Evolutionary conservation across 75 land plant species (phyloP).

Genomic region (Azolla pinnata): DNA sequence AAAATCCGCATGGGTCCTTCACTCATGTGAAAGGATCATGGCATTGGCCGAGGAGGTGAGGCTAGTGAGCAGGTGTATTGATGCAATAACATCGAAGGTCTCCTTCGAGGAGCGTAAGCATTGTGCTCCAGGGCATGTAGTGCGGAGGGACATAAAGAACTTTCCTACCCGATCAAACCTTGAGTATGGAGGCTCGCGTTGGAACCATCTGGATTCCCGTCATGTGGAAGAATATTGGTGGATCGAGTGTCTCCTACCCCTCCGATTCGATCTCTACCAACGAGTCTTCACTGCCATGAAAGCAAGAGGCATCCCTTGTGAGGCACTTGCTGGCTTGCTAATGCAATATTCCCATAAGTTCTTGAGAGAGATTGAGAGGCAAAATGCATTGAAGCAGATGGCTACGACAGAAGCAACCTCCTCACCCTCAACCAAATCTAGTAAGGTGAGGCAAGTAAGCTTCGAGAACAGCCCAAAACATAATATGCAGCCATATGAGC

Average conservation of each 20-base stretch:
- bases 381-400: slow-evolving; percentile 27
- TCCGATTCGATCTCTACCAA: slow-evolving; percentile 49
- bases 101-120: slow-evolving; percentile 52
- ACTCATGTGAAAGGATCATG: slow-evolving; percentile 56
- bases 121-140: slow-evolving; percentile 20
- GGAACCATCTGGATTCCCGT: no score
- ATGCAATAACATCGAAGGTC: slow-evolving; percentile 57
- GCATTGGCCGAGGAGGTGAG: slow-evolving; percentile 72
- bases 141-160: slow-evolving; percentile 8
- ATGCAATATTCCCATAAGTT: slow-evolving; percentile 54
- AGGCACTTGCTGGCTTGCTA: slow-evolving; percentile 64
- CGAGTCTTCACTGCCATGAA: slow-evolving; percentile 61
- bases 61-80: slow-evolving; percentile 56
- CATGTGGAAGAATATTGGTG: no score
- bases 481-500: slow-evolving; percentile 52
- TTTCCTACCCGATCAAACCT: slow-evolving; percentile 7
- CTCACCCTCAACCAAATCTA: neutral
- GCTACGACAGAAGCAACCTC: slow-evolving; percentile 8
- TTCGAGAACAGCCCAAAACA: neutral
- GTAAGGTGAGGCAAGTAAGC: slow-evolving; percentile 23
- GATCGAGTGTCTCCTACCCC: slow-evolving; percentile 62
- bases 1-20: slow-evolving; percentile 56
- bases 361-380: slow-evolving; percentile 39
- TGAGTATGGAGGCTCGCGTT: slow-evolving; percentile 14
- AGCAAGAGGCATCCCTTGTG: slow-evolving; percentile 61